phyloP scores from a whole-genome alignment of 2,329 filamentous ascomycete species.

The Cadophora sp. region DNA sequence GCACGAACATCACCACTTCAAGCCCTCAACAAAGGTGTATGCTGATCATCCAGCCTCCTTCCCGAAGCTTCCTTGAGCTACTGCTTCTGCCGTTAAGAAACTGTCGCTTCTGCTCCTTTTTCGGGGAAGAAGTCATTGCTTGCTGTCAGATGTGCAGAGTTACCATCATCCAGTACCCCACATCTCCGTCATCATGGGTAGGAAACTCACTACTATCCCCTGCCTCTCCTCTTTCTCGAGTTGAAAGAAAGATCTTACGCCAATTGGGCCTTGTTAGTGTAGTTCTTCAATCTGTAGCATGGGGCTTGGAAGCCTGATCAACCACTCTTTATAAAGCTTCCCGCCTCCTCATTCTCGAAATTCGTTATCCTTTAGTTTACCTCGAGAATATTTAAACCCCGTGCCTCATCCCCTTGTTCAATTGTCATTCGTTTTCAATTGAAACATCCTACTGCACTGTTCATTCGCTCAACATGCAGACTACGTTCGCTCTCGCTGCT shows the following conservation, averaged over 20 bases:
- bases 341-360: constrained; percentile 20
- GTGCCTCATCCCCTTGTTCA: constrained; percentile 9
- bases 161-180: constrained; percentile 23
- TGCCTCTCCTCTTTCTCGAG: background rate
- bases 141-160: constrained; percentile 22
- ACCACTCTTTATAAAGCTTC: constrained; percentile 15
- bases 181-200: constrained; percentile 21
- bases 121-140: constrained; percentile 6
- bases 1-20: constrained; percentile 7
- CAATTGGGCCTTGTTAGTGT: constrained; percentile 1
- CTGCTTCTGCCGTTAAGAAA: constrained; percentile 10
- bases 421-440: constrained; percentile 22
- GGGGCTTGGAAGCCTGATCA: constrained; percentile 16
- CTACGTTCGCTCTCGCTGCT: constrained; percentile 45
- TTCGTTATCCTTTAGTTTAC: background rate
- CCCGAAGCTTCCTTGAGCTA: constrained; percentile 7
- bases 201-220: constrained; percentile 12
- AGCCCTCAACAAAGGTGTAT: constrained; percentile 8
- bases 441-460: constrained; percentile 13
- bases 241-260: constrained; percentile 13
- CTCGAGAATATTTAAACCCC: constrained; percentile 13
- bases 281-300: background rate
- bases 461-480: constrained; percentile 43
- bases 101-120: constrained; percentile 13
- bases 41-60: constrained; percentile 15